These are phyloP conservation scores for Kuraishia capsulata DNA, from an alignment of 805 yeast genomes.

Conservation along the genomic window DNA sequence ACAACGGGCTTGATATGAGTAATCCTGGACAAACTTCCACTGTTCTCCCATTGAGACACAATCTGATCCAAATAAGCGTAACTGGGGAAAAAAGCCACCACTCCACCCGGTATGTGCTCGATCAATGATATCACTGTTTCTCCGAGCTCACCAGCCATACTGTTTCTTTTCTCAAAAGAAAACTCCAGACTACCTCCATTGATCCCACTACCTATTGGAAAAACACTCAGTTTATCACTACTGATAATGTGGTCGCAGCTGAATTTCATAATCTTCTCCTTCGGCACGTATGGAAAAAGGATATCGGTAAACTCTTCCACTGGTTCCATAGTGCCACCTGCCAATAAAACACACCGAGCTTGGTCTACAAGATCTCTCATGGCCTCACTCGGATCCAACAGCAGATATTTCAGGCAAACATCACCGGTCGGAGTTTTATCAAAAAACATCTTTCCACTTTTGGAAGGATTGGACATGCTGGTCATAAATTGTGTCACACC, in stretches of 20 bases:
- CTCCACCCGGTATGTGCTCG: constrained; percentile 54
- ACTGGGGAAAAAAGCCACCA: constrained; percentile 80
- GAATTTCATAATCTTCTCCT: constrained; percentile 37
- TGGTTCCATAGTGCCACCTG: constrained; percentile 71
- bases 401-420: constrained; percentile 50
- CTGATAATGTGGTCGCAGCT: constrained; percentile 86
- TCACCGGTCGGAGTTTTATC: constrained; percentile 27
- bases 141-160: constrained; percentile 47
- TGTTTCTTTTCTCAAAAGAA: constrained; percentile 56
- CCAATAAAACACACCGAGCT: constrained; percentile 62
- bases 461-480: constrained; percentile 61
- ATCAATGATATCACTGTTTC: constrained; percentile 31
- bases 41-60: constrained; percentile 39
- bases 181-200: constrained; percentile 39
- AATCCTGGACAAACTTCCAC: constrained; percentile 22
- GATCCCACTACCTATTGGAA: constrained; percentile 31
- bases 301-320: constrained; percentile 3
- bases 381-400: constrained; percentile 69
- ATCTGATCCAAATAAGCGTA: constrained; percentile 60
- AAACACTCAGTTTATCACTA: constrained; percentile 51
- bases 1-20: constrained; percentile 37
- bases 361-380: constrained; percentile 59
- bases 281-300: constrained; percentile 35
- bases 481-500: constrained; percentile 56
- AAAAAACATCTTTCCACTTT: constrained; percentile 71